phyloP scores from a whole-genome alignment of 1,139 yeast genomes.

The Yamadazyma epiphylla region DNA sequence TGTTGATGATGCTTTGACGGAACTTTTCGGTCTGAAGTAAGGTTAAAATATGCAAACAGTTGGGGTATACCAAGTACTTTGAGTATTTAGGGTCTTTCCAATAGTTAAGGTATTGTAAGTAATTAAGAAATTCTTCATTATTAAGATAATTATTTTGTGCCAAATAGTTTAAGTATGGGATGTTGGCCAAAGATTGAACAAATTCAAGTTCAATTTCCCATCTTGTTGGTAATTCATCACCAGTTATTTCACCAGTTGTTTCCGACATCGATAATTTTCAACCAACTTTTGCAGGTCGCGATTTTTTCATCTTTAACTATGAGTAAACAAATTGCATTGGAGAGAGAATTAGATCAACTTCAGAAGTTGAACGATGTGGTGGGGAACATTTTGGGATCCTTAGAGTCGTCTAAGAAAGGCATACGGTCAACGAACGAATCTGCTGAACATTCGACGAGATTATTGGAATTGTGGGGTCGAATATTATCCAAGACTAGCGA shows the following conservation, averaged over 20 bases:
- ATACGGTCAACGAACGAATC: slow-evolving; percentile 29
- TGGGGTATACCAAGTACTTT: slow-evolving; percentile 66
- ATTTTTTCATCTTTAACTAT: no score
- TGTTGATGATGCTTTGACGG: slow-evolving; percentile 50
- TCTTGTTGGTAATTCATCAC: slow-evolving; percentile 51
- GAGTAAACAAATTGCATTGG: slow-evolving; percentile 30
- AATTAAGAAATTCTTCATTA: slow-evolving; percentile 57
- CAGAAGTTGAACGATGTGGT: slow-evolving; percentile 28
- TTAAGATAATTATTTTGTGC: slow-evolving; percentile 72
- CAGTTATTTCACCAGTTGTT: slow-evolving; percentile 7
- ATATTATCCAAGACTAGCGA: slow-evolving; percentile 45
- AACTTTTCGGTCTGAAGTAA: slow-evolving; percentile 56
- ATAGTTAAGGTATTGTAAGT: slow-evolving; percentile 65
- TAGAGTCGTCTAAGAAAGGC: slow-evolving; percentile 24
- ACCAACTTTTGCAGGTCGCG: slow-evolving; percentile 1
- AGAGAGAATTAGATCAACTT: slow-evolving; percentile 35
- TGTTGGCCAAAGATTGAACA: slow-evolving; percentile 77
- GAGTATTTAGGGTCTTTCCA: slow-evolving; percentile 72
- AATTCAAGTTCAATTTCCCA: slow-evolving; percentile 85
- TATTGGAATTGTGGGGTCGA: slow-evolving; percentile 43
- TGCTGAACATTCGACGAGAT: slow-evolving; percentile 30
- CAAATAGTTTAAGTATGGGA: slow-evolving; percentile 67
- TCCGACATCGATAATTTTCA: slow-evolving; percentile 1
- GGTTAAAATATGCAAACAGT: slow-evolving; percentile 64
- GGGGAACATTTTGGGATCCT: slow-evolving; percentile 24